These are phyloP conservation scores for Tephrocybe sp. DNA, from an alignment of 768 basidiomycete species.

Conservation along the genomic window DNA sequence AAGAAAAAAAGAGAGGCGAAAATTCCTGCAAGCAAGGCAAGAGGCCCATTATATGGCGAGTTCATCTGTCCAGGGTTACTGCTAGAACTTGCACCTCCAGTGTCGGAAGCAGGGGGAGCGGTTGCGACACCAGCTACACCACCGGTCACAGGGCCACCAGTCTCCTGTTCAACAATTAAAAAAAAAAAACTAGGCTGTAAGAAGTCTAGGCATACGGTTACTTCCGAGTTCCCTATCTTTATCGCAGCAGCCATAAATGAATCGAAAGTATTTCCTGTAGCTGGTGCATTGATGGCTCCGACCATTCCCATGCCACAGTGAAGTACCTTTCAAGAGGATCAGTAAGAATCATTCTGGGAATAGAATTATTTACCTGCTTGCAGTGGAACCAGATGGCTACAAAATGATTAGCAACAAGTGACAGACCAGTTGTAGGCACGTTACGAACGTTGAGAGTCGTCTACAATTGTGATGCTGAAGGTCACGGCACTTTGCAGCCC, in stretches of 20 bases:
- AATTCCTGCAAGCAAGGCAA: slow-evolving; percentile 3
- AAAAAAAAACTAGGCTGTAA: background rate
- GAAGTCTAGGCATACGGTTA: slow-evolving; percentile 23
- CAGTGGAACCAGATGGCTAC: slow-evolving; percentile 59
- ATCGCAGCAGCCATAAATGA: slow-evolving; percentile 38
- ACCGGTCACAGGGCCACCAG: slow-evolving; percentile 37
- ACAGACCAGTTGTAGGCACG: background rate
- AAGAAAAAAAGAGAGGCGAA: background rate
- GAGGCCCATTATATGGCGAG: background rate
- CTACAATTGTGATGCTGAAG: slow-evolving; percentile 48
- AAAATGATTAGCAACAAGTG: background rate
- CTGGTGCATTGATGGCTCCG: slow-evolving; percentile 48
- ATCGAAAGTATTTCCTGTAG: slow-evolving; percentile 39
- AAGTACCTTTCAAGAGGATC: slow-evolving; percentile 2
- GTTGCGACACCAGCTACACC: slow-evolving; percentile 38
- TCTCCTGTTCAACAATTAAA: slow-evolving; percentile 24
- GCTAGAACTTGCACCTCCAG: slow-evolving; percentile 1
- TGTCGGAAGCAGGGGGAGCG: slow-evolving; percentile 21
- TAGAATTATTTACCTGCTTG: slow-evolving; percentile 30
- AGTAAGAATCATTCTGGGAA: background rate
- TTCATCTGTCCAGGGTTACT: slow-evolving; percentile 3
- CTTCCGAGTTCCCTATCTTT: slow-evolving; percentile 31
- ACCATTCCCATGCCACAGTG: slow-evolving; percentile 57
- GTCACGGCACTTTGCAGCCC: slow-evolving; percentile 35
- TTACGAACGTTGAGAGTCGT: slow-evolving; percentile 42